Conservation (phyloP, 225 moss, liverwort and hornwort genomes). For the Sphagnum contortum region DNA sequence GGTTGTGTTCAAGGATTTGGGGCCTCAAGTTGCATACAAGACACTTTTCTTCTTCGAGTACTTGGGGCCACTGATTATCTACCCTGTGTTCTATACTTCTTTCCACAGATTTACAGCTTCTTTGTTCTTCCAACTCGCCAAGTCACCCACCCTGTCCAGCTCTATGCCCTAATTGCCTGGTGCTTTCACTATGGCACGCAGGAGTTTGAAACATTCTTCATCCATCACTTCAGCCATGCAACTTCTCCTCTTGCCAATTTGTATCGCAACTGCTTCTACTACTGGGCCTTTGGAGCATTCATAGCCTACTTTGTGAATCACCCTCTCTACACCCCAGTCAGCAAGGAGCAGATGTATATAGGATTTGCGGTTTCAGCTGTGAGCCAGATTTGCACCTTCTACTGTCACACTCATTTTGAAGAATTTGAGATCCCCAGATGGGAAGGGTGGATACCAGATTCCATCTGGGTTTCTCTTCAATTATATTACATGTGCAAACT, state of each 20-base stretch:
- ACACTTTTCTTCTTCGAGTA: slow-evolving; percentile 81
- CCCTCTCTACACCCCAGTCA: slow-evolving; percentile 65
- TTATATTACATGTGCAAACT: slow-evolving; percentile 71
- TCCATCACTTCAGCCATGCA: slow-evolving; percentile 67
- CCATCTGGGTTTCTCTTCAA: slow-evolving; percentile 76
- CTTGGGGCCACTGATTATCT: slow-evolving; percentile 67
- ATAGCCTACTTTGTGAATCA: slow-evolving; percentile 85
- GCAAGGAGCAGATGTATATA: slow-evolving; percentile 45
- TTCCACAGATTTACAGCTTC: slow-evolving; percentile 52
- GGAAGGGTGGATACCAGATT: slow-evolving; percentile 61
- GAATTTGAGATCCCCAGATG: slow-evolving; percentile 38
- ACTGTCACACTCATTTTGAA: slow-evolving; percentile 68
- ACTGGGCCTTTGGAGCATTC: slow-evolving; percentile 67
- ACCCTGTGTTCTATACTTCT: slow-evolving; percentile 65
- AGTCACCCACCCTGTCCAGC: slow-evolving; percentile 40
- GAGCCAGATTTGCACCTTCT: slow-evolving; percentile 59
- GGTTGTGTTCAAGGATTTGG: slow-evolving; percentile 76
- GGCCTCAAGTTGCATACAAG: slow-evolving; percentile 70
- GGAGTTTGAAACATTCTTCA: slow-evolving; percentile 63
- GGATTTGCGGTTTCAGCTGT: slow-evolving; percentile 46
- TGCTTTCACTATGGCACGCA: slow-evolving; percentile 68
- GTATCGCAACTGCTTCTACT: slow-evolving; percentile 69
- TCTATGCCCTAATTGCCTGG: slow-evolving; percentile 58
- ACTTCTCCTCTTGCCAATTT: slow-evolving; percentile 69
- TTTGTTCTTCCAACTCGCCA: slow-evolving; percentile 46